phyloP scores from a whole-genome alignment of 495 filamentous ascomycete genomes.

The Penicillium chermesinum region DNA sequence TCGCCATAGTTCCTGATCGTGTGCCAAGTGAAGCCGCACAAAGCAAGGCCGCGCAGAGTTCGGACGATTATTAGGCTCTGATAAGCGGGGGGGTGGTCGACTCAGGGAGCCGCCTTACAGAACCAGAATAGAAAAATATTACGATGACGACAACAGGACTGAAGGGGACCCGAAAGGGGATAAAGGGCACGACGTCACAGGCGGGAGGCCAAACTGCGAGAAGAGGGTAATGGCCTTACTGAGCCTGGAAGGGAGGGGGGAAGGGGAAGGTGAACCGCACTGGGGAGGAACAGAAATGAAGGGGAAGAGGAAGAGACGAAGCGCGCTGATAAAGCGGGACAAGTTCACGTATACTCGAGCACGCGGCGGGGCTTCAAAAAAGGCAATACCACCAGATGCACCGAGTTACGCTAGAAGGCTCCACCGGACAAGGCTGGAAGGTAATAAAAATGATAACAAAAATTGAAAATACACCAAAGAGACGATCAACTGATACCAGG shows the following conservation, averaged over 20 bases:
- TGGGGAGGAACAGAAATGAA: not conserved
- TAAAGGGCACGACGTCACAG: no score
- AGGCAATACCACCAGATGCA: constrained; percentile 2
- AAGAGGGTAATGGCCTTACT: no score
- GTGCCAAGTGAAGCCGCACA: not conserved
- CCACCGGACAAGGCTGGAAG: constrained; percentile 6
- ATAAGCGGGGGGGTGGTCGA: not conserved
- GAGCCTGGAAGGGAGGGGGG: not conserved
- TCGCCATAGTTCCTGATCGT: not conserved
- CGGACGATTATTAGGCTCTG: not conserved
- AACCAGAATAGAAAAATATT: not conserved
- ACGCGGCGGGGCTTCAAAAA: constrained; percentile 6
- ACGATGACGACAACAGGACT: not conserved
- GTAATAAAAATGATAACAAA: constrained; percentile 1
- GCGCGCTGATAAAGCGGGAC: not conserved
- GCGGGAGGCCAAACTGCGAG: no score
- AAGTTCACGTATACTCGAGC: constrained; percentile 14
- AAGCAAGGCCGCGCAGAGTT: not conserved
- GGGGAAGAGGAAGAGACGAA: not conserved
- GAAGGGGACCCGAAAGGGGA: not conserved
- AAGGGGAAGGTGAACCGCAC: constrained; percentile 1
- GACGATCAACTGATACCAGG: no score
- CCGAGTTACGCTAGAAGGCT: constrained; percentile 1
- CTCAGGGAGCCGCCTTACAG: not conserved
- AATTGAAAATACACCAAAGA: no score